Evolutionary conservation across 352 stramenopile genomes (phyloP), one percentile per base, ranked within the genome.

Genomic region (Pythium dissotocum): DNA sequence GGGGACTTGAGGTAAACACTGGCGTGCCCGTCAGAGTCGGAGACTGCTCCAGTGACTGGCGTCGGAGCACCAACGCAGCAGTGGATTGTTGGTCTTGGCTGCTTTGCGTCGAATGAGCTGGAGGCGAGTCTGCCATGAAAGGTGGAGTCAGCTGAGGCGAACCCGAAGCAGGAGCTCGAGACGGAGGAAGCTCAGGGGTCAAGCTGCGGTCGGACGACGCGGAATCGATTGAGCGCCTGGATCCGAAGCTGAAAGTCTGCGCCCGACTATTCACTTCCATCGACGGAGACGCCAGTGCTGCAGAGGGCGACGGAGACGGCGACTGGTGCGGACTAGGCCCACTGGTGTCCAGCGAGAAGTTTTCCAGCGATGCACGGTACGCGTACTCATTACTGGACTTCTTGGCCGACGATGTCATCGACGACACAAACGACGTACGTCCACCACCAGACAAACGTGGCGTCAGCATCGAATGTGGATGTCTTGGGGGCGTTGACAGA

Each of bases 401-500:
- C 42, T 75, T 59, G 24, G 58, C 38, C n/a, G 80, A 59, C 5
- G 66, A 75, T 10, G 71, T 63, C n/a, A 67, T 62, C 10, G 59
- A 72, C 18, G 75, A 86, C 13, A 69, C 68, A 7, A 69, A 73
- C 7, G 61, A 69, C 1, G 61, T 73, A 1, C 67, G 46, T 6
- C 10, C 21, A 26, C 56, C 21, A 24, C 77, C 75, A 4, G 70
- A 75, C 62, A 73, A 80, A 9, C 77, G 71, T 12, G 83, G 75
- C 4, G 83, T 77, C 8, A 78, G 71, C 2, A 89, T 42, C 3
- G 80, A 87, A 48, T 89, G 87, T 14, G 85, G 85, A 40, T 93
- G 85, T 6, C 82, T 78, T 26, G 85, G 85, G 6, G 85, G 85
- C 1, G 85, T 93, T n/a, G 85, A 80, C 44, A 90, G 80, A 58